Evolutionary conservation across 2,329 filamentous ascomycete species (phyloP), one percentile per base, ranked within the genome.

Genomic region (Paraphoma sp.): DNA sequence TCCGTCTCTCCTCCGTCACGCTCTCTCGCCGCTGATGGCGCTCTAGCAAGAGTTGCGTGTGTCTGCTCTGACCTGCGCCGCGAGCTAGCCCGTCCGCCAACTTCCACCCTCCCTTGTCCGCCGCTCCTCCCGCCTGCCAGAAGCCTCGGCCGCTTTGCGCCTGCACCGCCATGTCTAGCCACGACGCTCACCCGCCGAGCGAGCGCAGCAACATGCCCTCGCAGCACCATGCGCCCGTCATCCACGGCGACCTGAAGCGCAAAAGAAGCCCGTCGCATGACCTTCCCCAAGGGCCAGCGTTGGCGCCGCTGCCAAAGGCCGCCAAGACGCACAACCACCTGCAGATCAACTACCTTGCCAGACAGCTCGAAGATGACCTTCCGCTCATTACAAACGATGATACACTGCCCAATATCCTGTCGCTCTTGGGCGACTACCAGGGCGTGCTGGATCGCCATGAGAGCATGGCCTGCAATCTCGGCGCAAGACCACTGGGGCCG

Each of bases 401-500:
- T 69, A 89, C 86, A 10, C 89, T 96, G 68, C 84, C 86, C 11
- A 88, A 90, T 64, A 86, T 95, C 52, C 78, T 95, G 45, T 82
- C 85, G 41, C 82, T 93, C 59, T 86, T 96, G 56, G 84, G 85
- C 70, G 89, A 93, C 66, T 96, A 96, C 76, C 91, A 93, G 84
- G 92, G 88, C 62, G 91, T 95, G 14, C 81, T 96, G 50, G 90
- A 91, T 68, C 87, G 91, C 53, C 91, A 94, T 74, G 92, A 97
- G 78, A 94, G 90, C 75, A 86, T 96, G 67, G 93, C 92, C 45
- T 89, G 90, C 55, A 94, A 92, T 69, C 83, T 97, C 28, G 92
- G 92, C 67, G 92, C 91, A 53, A 90, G 92, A 64, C 88, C 93
- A 16, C 86, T 93, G 1, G 92, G 90, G 0, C 91, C 92, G 23